Evolutionary conservation across 495 filamentous ascomycete genomes (phyloP).

Genomic region (Penicillium simplicissimum): DNA sequence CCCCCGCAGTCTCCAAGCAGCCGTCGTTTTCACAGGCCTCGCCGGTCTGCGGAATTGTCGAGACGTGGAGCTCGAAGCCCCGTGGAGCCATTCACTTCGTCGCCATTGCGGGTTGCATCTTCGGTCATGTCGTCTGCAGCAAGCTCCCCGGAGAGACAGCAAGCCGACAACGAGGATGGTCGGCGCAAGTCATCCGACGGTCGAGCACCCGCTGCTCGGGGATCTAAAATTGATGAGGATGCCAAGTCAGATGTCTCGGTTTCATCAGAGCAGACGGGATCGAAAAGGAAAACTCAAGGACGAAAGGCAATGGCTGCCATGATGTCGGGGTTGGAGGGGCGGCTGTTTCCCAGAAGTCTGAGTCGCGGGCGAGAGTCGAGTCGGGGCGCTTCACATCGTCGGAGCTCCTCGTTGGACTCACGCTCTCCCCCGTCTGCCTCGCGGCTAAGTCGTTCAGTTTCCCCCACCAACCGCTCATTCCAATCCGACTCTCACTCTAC

Average conservation of each 20-base stretch:
- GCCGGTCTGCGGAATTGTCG: conserved; percentile 28
- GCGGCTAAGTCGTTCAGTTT: conserved; percentile 54
- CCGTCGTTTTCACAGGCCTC: conserved; percentile 33
- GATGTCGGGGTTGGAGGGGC: conserved; percentile 43
- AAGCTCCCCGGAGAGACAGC: conserved; percentile 27
- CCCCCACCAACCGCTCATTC: conserved; percentile 51
- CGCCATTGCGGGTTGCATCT: conserved; percentile 28
- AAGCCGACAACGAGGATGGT: conserved; percentile 11
- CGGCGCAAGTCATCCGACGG: conserved; percentile 24
- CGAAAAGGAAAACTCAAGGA: conserved; percentile 26
- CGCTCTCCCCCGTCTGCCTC: conserved; percentile 56
- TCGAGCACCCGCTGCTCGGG: conserved; percentile 1
- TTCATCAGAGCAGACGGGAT: conserved; percentile 4
- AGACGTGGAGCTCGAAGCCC: conserved; percentile 19
- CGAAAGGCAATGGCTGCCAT: conserved; percentile 40
- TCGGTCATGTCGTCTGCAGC: conserved; percentile 29
- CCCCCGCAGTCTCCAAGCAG: conserved; percentile 45
- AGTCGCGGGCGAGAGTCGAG: conserved; percentile 42
- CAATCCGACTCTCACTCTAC: conserved; percentile 35
- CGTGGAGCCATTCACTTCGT: conserved; percentile 26
- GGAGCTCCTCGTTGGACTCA: conserved; percentile 54
- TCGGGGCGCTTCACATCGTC: conserved; percentile 49
- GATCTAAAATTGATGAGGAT: conserved; percentile 9
- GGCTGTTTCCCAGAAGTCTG: conserved; percentile 39
- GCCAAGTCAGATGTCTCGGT: conserved; percentile 24